Evolutionary conservation across 306 rosid species (phyloP).

Genomic region (Vigna mungo): DNA sequence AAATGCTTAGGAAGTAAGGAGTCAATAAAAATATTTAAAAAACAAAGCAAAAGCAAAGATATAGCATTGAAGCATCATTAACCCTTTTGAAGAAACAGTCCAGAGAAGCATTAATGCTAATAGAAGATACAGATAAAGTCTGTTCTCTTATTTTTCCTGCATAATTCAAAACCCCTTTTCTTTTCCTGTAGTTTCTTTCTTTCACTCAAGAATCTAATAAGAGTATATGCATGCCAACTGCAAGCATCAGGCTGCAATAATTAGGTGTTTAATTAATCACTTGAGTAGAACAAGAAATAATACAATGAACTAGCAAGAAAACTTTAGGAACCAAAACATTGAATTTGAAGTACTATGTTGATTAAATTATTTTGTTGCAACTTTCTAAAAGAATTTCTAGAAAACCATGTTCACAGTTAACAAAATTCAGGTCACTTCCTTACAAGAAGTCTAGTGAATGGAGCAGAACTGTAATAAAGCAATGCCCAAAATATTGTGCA

Average conservation of each 20-base stretch:
- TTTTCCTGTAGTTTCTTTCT: constrained; percentile 18
- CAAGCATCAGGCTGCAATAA: not conserved
- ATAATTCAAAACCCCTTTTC: constrained; percentile 19
- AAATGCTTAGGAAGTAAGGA: not conserved
- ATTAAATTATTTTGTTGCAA: not conserved
- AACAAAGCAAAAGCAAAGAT: constrained; percentile 12
- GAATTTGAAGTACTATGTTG: not conserved
- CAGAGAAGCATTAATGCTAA: constrained; percentile 17
- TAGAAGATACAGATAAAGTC: not conserved
- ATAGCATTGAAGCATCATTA: constrained; percentile 1
- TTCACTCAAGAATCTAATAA: constrained; percentile 4
- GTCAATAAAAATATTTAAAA: not conserved
- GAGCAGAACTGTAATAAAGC: constrained; percentile 6
- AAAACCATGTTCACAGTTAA: constrained; percentile 15
- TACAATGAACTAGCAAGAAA: constrained; percentile 4
- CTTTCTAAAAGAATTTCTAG: constrained; percentile 10
- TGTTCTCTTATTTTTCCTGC: constrained; percentile 30
- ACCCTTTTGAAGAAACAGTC: not conserved
- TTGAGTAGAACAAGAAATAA: constrained; percentile 21
- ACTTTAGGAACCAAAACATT: constrained; percentile 15
- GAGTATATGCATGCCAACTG: constrained; percentile 10
- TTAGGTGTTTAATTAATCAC: constrained; percentile 1
- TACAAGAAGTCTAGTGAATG: constrained; percentile 7
- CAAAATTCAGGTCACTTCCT: constrained; percentile 16
- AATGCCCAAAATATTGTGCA: constrained; percentile 6